Base-by-base conservation (phyloP, 2,329 filamentous ascomycete species). In the Exserohilum turcica region DNA sequence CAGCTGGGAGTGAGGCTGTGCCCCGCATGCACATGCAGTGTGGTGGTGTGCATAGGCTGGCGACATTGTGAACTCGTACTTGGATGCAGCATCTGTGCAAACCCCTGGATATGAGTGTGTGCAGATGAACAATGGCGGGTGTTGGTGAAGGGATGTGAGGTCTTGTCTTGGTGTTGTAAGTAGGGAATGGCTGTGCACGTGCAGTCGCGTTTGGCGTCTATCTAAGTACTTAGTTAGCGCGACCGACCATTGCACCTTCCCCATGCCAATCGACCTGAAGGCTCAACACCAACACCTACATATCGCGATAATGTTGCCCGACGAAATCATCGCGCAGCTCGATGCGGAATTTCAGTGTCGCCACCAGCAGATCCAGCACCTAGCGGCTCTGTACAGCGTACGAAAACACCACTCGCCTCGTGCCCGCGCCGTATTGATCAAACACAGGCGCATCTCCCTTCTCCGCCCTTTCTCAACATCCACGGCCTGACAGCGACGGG, bases 401-500 rank as follows among this genome's bases (percentile, higher is more conserved):
- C 29, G 74, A 3, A 13, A 13, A 4, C 9, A 8, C n/a, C 4
- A 2, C 9, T 12, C 9, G n/a, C 16, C 10, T 16, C 15, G 3
- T 8, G 7, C 9, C 27, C 2, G 2, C 37, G 27, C 6, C 18
- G 43, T 18, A 36, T 64, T 72, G 60, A 74, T 48, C 45, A 16
- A 21, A 5, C 31, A 48, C 68, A 90, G 85, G 83, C 86, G 18
- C 74, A 78, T 40, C 80, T 87, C n/a, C 87, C 90, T 27, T 87
- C 85, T 51, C 89, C 89, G 51, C 80, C 85, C 9, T 89, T 90
- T 55, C 74, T 97, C 9, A 86, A 97, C 18, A 75, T 95, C 43
- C 87, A 97, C 73, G 94, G 94, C 44, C 85, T 92, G 27, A 87
- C 92, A 66, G 88, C 91, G 2, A 96, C 92, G 0, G 93, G 92